Conservation (phyloP, 2,329 filamentous ascomycete species). For the Cryphonectria radicalis region DNA sequence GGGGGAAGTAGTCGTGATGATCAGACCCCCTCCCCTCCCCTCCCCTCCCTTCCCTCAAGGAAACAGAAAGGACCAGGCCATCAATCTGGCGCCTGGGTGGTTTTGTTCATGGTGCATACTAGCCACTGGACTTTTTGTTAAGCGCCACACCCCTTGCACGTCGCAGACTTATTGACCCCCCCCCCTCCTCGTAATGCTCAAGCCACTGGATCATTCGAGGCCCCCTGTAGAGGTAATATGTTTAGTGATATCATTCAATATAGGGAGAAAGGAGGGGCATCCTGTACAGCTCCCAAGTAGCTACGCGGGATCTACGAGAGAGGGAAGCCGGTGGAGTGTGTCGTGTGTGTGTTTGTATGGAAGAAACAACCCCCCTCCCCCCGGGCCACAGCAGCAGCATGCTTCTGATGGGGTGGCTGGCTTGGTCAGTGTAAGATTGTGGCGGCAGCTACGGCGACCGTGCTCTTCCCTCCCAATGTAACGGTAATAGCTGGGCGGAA, state of each 20-base stretch:
- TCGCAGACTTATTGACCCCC: not conserved
- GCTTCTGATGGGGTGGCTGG: not conserved
- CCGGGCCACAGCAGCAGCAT: not conserved
- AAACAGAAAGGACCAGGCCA: no score
- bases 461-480: no score
- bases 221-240: not conserved
- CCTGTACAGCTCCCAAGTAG: no score
- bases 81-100: not conserved
- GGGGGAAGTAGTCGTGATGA: not conserved
- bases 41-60: no score
- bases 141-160: not conserved
- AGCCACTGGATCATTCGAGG: not conserved
- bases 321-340: no score
- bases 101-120: no score
- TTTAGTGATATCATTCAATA: not conserved
- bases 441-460: not conserved
- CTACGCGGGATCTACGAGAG: no score
- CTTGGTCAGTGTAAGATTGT: not conserved
- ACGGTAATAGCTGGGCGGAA: no score
- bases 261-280: not conserved
- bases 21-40: not conserved
- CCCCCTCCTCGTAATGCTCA: not conserved
- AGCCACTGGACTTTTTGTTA: not conserved
- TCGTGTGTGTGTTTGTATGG: no score
- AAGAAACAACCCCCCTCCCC: no score